phyloP scores from a whole-genome alignment of 192 early-diverging fungal species.

The Coemansia sp. region DNA sequence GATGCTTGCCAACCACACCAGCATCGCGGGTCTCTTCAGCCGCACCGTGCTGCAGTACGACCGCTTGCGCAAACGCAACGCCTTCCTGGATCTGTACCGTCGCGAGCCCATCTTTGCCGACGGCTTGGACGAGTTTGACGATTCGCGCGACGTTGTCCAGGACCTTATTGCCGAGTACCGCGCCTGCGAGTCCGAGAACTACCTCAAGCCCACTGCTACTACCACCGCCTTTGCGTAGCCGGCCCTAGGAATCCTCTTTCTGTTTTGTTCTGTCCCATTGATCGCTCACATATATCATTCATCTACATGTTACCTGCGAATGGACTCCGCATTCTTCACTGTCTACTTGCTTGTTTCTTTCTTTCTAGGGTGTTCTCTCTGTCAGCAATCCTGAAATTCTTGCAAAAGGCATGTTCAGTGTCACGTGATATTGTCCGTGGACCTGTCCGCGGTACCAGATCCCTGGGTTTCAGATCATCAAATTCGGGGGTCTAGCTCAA shows the following conservation, averaged over 20 bases:
- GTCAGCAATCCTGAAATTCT: too few relatives aligned
- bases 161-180: slow-evolving; percentile 94
- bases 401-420: too few relatives aligned
- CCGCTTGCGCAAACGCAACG: slow-evolving; percentile 89
- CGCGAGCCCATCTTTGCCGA: slow-evolving; percentile 80
- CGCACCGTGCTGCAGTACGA: slow-evolving; percentile 93
- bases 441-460: too few relatives aligned
- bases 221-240: neutral
- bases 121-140: slow-evolving; percentile 89
- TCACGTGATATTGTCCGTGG: too few relatives aligned
- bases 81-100: slow-evolving; percentile 93
- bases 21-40: slow-evolving; percentile 89
- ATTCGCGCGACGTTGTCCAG: slow-evolving; percentile 82
- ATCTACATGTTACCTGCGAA: too few relatives aligned
- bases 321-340: too few relatives aligned
- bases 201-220: slow-evolving; percentile 49
- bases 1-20: slow-evolving; percentile 98
- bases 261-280: neutral
- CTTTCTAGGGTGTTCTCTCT: neutral
- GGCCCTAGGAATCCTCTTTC: neutral
- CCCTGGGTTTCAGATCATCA: too few relatives aligned
- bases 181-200: slow-evolving; percentile 89
- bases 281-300: neutral
- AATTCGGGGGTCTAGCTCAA: slow-evolving; percentile 5
- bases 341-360: slow-evolving; percentile 1